These are phyloP conservation scores for Pterocarpus macrocarpus DNA, from an alignment of 306 rosid genomes.

Conservation along the genomic window DNA sequence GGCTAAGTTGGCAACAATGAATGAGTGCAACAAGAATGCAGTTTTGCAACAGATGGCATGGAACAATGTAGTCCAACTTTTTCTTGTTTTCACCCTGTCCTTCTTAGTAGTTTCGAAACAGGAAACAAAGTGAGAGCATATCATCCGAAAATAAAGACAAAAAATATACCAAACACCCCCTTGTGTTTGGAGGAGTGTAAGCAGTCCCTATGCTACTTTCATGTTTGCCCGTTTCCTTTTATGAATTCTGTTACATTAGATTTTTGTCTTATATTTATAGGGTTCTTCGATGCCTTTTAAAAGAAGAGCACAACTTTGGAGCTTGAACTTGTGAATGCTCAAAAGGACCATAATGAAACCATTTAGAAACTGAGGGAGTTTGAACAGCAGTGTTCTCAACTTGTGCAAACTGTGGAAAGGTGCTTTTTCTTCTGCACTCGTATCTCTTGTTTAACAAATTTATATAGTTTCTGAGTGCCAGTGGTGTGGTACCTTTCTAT, in stretches of 20 bases:
- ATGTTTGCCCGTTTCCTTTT: slow-evolving; percentile 32
- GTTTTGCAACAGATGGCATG: slow-evolving; percentile 81
- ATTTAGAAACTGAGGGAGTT: slow-evolving; percentile 70
- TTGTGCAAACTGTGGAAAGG: slow-evolving; percentile 79
- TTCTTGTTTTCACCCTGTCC: no score
- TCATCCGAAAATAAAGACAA: no score
- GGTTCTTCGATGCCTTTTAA: slow-evolving; percentile 72
- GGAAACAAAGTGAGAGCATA: slow-evolving; percentile 45
- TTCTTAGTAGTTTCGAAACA: slow-evolving; percentile 76
- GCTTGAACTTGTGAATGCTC: slow-evolving; percentile 66
- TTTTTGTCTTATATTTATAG: slow-evolving; percentile 55
- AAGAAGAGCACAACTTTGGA: slow-evolving; percentile 69
- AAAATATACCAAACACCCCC: no score
- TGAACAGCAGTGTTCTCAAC: slow-evolving; percentile 75
- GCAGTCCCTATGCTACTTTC: slow-evolving; percentile 6
- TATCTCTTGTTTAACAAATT: no score
- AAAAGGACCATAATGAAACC: slow-evolving; percentile 57
- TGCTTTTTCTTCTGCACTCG: slow-evolving; percentile 38
- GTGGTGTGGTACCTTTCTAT: no score
- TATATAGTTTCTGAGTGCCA: slow-evolving; percentile 9
- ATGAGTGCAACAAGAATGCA: slow-evolving; percentile 95
- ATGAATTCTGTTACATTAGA: slow-evolving; percentile 30
- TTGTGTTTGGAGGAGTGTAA: slow-evolving; percentile 15
- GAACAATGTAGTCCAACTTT: no score
- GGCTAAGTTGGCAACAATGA: slow-evolving; percentile 83